These are phyloP conservation scores for Termitomyces sp. DNA, from an alignment of 768 basidiomycete species.

Conservation along the genomic window DNA sequence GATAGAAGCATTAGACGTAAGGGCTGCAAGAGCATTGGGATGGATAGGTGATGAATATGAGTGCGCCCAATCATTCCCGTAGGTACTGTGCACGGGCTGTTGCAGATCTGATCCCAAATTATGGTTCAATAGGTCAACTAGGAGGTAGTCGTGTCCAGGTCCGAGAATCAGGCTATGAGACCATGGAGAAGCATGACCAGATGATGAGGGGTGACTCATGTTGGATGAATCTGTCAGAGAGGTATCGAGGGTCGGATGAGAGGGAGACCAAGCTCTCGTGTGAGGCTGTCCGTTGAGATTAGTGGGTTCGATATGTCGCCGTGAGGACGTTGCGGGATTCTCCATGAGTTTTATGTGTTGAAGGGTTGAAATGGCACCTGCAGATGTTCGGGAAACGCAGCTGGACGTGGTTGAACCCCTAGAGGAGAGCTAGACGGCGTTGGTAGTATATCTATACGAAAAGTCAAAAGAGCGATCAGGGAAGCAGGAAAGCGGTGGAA, in stretches of 20 bases:
- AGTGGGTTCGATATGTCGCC: slow-evolving; percentile 26
- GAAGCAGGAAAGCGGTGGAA: neutral
- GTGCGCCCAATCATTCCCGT: slow-evolving; percentile 46
- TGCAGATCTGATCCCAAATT: slow-evolving; percentile 9
- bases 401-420: slow-evolving; percentile 4
- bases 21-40: slow-evolving; percentile 55
- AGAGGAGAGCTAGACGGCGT: neutral
- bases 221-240: slow-evolving; percentile 23
- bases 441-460: neutral
- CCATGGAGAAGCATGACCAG: slow-evolving; percentile 31
- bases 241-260: slow-evolving; percentile 34
- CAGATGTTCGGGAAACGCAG: slow-evolving; percentile 2
- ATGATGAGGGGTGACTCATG: slow-evolving; percentile 26
- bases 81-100: slow-evolving; percentile 16
- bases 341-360: slow-evolving; percentile 15
- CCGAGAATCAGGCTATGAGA: slow-evolving; percentile 27
- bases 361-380: neutral
- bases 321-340: slow-evolving; percentile 24
- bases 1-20: slow-evolving; percentile 58
- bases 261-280: slow-evolving; percentile 19
- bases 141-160: slow-evolving; percentile 12
- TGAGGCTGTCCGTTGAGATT: slow-evolving; percentile 17
- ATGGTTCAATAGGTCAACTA: slow-evolving; percentile 13
- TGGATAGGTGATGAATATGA: slow-evolving; percentile 62
- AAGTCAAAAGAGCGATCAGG: neutral